Base-by-base conservation (phyloP, 164 flowering plant species). In the Hamamelis virginiana region DNA sequence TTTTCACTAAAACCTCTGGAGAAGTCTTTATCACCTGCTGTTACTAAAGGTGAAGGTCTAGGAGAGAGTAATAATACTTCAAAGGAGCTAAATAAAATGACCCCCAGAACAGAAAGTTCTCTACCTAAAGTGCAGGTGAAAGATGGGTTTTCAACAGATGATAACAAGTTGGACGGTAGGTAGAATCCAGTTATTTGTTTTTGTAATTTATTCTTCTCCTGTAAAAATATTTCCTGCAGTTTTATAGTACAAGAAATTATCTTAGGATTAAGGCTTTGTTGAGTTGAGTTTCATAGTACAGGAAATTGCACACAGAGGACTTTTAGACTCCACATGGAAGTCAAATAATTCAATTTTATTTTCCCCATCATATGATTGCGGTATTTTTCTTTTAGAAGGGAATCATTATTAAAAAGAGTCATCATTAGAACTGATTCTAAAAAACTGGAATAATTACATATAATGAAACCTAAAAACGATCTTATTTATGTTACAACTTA, bases 101-200 rank as follows among this genome's bases (percentile, higher is more conserved):
- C 19, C 28, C 47, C 71, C 18, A 65, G 51, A 66, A 62, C 15
- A 45, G 77, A 75, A 62, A 60, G 51, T 62, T 41, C 64, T 62
- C 75, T 58, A 59, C 68, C 71, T 27, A 66, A 78, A 45, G 52
- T 28, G 41, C 26, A 72, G 62, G 73, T 50, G 33, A 71, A 74
- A 23, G 76, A 65, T 57, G 76, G 69, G 28, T 28, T 43, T 59
- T 44, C 60, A 0, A 46, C 15, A 47, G 72, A 66, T 27, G 25
- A 53, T 10, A 28, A 50, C 15, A 71, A 15, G n/a, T 26, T 68
- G 43, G 68, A 60, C 56, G 81, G 80, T 67, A 61, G 51, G 84
- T 69, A 21, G 27, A 16, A 45, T 43, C 50, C 0, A 59, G 13
- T 25, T 33, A 16, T 27, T 28, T 28, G n/a, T 26, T n/a, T 28